These are phyloP conservation scores for Rhizopus arrhizus DNA, from an alignment of 371 early-diverging fungal genomes.

Conservation along the genomic window DNA sequence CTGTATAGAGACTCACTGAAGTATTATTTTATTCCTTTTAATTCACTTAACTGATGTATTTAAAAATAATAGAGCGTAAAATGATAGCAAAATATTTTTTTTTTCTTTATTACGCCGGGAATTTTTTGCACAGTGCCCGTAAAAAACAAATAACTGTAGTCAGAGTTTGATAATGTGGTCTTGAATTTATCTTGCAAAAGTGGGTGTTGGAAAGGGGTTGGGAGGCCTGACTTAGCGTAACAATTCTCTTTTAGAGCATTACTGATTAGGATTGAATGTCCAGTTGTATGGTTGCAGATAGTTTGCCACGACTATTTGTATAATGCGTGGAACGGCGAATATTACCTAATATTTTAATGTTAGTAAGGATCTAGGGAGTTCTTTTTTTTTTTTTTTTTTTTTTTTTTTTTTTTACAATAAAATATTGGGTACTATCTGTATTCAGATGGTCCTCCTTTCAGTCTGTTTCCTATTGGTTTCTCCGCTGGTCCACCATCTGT, in stretches of 20 bases:
- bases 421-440: background rate
- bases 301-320: slow-evolving; percentile 5
- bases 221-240: too few relatives aligned
- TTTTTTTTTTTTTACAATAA: too few relatives aligned
- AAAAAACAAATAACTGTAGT: background rate
- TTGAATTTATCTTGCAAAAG: slow-evolving; percentile 11
- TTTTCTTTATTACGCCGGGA: too few relatives aligned
- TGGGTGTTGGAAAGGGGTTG: background rate
- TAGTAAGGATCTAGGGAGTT: background rate
- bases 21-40: too few relatives aligned
- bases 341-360: slow-evolving; percentile 5
- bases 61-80: too few relatives aligned
- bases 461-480: too few relatives aligned
- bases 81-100: too few relatives aligned
- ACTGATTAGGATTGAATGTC: background rate
- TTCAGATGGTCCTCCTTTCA: slow-evolving; percentile 8
- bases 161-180: slow-evolving; percentile 8
- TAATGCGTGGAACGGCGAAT: background rate
- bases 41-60: too few relatives aligned
- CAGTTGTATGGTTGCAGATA: slow-evolving; percentile 9
- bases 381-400: too few relatives aligned
- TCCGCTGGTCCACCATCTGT: too few relatives aligned
- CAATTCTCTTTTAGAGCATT: background rate
- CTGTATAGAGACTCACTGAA: too few relatives aligned
- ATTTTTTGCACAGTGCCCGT: background rate